phyloP scores from a whole-genome alignment of 202 grass and related monocot species.

The Elaeis oleifera region DNA sequence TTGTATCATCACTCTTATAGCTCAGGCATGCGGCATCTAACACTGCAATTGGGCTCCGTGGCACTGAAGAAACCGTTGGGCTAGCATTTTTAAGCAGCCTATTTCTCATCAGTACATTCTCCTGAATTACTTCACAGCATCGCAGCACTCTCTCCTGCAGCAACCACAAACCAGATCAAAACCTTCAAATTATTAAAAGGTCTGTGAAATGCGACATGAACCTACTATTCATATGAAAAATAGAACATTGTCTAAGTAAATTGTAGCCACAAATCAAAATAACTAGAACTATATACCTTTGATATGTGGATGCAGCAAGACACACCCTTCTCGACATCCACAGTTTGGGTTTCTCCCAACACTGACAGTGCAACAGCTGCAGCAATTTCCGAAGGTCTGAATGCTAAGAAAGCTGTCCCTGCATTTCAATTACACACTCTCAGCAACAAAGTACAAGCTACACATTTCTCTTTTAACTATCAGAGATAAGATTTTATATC shows the following conservation, averaged over 20 bases:
- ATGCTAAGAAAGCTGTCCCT: conserved; percentile 11
- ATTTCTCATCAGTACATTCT: conserved; percentile 43
- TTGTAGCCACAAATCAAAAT: neutral
- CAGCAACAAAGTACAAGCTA: no score
- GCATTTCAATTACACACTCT: neutral
- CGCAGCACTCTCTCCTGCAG: conserved; percentile 68
- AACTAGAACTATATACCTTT: conserved; percentile 43
- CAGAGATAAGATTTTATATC: no score
- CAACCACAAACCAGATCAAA: conserved; percentile 3
- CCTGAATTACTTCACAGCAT: conserved; percentile 70
- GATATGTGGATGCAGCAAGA: conserved; percentile 43
- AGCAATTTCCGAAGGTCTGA: conserved; percentile 12
- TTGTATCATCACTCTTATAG: conserved; percentile 64
- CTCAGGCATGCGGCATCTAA: conserved; percentile 70
- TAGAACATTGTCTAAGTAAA: no score
- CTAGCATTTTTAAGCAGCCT: conserved; percentile 40
- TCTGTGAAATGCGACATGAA: no score
- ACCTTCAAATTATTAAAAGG: neutral
- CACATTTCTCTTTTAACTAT: no score
- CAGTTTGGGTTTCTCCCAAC: conserved; percentile 38
- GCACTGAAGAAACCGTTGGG: conserved; percentile 41
- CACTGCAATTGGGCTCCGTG: conserved; percentile 71
- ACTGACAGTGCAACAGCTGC: conserved; percentile 1
- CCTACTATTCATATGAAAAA: no score
- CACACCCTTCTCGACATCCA: conserved; percentile 49